phyloP scores from a whole-genome alignment of 768 basidiomycete genomes.

The Serendipita vermifera region DNA sequence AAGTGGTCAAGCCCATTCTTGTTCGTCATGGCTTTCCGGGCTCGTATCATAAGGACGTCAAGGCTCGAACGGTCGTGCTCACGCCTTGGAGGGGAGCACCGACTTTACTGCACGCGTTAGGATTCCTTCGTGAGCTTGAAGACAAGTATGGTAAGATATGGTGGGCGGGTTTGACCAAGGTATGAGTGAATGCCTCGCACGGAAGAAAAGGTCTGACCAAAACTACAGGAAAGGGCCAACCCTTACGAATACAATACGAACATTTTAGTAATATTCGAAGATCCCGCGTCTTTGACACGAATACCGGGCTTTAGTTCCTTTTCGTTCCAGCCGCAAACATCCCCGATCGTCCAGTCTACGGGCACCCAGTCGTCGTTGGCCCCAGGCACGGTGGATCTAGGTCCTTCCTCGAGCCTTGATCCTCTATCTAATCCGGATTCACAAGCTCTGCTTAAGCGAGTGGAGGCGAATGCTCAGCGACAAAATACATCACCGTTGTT shows the following conservation, averaged over 20 bases:
- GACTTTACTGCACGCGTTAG: background rate
- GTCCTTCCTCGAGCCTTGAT: no score
- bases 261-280: slow-evolving; percentile 2
- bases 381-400: no score
- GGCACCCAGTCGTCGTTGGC: no score
- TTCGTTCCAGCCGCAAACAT: background rate
- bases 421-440: no score
- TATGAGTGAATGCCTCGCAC: no score
- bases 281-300: background rate
- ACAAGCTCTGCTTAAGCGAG: no score
- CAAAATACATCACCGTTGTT: no score
- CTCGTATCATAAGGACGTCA: no score
- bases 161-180: background rate
- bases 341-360: no score
- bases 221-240: background rate
- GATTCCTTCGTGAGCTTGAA: background rate
- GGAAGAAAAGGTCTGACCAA: background rate
- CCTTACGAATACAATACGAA: background rate
- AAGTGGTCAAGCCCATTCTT: no score
- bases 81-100: background rate
- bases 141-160: background rate
- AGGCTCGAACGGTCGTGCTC: background rate
- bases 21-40: no score
- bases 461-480: no score
- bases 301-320: background rate